Conservation (phyloP, 192 early-diverging fungal genomes). For the Chytriomyces sp. region DNA sequence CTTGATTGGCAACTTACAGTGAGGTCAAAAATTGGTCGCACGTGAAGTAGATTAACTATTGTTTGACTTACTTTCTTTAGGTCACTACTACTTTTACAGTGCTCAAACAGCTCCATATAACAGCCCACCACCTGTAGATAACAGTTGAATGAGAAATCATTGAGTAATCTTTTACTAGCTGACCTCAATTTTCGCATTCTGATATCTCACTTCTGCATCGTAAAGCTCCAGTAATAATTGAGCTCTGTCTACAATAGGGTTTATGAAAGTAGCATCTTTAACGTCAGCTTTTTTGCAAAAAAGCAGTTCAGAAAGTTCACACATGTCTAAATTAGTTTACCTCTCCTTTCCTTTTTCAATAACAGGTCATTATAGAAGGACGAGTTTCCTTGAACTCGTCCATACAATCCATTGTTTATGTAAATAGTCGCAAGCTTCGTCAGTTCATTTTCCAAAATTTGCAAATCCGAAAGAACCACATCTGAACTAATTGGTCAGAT, state of each 20-base stretch:
- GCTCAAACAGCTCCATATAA: conserved; percentile 57
- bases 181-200: conserved; percentile 57
- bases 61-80: conserved; percentile 45
- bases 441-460: conserved; percentile 46
- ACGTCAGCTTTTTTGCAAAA: conserved; percentile 39
- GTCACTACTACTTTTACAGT: conserved; percentile 27
- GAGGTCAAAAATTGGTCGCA: conserved; percentile 46
- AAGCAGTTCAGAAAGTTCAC: conserved; percentile 4
- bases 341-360: conserved; percentile 35
- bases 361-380: conserved; percentile 49
- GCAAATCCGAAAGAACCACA: conserved; percentile 46
- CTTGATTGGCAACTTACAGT: conserved; percentile 26
- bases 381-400: conserved; percentile 4
- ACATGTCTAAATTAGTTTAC: conserved; percentile 18
- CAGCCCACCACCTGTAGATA: conserved; percentile 50
- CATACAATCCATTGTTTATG: conserved; percentile 44
- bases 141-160: background rate
- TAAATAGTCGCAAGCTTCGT: conserved; percentile 52
- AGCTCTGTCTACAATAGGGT: conserved; percentile 46
- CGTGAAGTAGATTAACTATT: conserved; percentile 43
- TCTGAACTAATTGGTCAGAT: conserved; percentile 31
- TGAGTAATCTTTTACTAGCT: background rate
- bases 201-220: conserved; percentile 52
- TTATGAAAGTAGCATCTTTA: conserved; percentile 48
- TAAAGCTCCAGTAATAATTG: conserved; percentile 56